phyloP scores from a whole-genome alignment of 192 early-diverging fungal genomes.

The Spinellus fusiger region DNA sequence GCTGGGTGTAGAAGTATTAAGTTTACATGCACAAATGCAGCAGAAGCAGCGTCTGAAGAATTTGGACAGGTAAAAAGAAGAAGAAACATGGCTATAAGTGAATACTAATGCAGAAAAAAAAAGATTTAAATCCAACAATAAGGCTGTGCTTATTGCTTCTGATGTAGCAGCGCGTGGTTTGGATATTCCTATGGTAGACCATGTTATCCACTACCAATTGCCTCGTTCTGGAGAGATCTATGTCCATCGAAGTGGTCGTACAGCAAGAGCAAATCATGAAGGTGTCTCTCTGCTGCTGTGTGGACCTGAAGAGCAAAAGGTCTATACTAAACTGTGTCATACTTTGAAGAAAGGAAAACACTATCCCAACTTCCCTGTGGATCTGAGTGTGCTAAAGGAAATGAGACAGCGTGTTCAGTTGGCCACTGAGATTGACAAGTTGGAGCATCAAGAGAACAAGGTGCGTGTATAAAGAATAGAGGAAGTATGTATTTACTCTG shows the following conservation, averaged over 20 bases:
- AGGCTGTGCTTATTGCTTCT: slow-evolving; percentile 84
- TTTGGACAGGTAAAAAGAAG: slow-evolving; percentile 59
- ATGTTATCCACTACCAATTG: slow-evolving; percentile 94
- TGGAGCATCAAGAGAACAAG: slow-evolving; percentile 76
- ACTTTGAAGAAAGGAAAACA: slow-evolving; percentile 69
- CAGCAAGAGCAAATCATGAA: slow-evolving; percentile 78
- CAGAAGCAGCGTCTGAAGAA: slow-evolving; percentile 92
- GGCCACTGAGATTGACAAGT: slow-evolving; percentile 75
- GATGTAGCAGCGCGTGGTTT: slow-evolving; percentile 96
- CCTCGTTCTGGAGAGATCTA: slow-evolving; percentile 92
- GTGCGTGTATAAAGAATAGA: slow-evolving; percentile 4
- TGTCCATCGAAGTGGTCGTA: slow-evolving; percentile 92
- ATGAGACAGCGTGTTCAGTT: slow-evolving; percentile 75
- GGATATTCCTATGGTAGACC: slow-evolving; percentile 88
- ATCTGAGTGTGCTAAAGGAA: slow-evolving; percentile 57
- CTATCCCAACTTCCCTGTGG: slow-evolving; percentile 76
- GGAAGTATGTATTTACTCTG: neutral
- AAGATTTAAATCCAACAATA: slow-evolving; percentile 64
- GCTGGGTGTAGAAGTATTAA: slow-evolving; percentile 66
- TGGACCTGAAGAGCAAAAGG: slow-evolving; percentile 75
- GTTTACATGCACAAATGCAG: slow-evolving; percentile 94
- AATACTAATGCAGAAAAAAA: neutral
- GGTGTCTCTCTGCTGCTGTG: slow-evolving; percentile 81
- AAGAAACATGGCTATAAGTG: neutral
- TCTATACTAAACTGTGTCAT: slow-evolving; percentile 81